Conservation (phyloP, 1,284 basidiomycete genomes). For the Sporisorium scitamineum region DNA sequence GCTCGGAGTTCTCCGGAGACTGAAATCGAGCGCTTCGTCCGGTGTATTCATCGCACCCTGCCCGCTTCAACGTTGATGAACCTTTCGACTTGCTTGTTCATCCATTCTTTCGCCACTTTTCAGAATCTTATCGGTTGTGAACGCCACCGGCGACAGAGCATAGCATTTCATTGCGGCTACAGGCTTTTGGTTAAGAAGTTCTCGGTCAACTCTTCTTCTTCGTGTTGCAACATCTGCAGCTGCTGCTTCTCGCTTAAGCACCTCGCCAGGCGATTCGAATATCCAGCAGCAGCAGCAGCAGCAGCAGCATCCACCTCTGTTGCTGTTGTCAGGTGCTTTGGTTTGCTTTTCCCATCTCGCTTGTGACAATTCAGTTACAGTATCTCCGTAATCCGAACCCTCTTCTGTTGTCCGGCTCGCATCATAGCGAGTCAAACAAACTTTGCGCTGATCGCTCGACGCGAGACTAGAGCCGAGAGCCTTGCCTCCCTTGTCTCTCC, state of each 20-base stretch:
- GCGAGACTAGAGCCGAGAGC: too few species aligned
- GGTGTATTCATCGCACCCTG: too few species aligned
- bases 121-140: too few species aligned
- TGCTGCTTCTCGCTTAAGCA: not conserved
- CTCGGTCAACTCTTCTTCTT: too few species aligned
- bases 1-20: slow-evolving; percentile 2
- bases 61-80: not conserved
- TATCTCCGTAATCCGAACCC: not conserved
- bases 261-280: not conserved
- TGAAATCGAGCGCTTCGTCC: not conserved
- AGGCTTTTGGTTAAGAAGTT: too few species aligned
- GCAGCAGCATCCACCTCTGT: too few species aligned
- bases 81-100: not conserved
- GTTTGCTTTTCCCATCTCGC: not conserved
- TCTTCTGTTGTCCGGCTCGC: not conserved
- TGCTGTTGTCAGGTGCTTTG: not conserved
- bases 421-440: not conserved
- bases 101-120: too few species aligned
- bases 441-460: too few species aligned
- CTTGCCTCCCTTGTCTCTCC: too few species aligned
- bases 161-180: too few species aligned
- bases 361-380: not conserved
- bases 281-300: not conserved
- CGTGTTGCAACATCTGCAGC: not conserved
- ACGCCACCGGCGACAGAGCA: too few species aligned